These are phyloP conservation scores for Bolboschoenus planiculmis DNA, from an alignment of 176 grass and related monocot genomes.

Conservation along the genomic window DNA sequence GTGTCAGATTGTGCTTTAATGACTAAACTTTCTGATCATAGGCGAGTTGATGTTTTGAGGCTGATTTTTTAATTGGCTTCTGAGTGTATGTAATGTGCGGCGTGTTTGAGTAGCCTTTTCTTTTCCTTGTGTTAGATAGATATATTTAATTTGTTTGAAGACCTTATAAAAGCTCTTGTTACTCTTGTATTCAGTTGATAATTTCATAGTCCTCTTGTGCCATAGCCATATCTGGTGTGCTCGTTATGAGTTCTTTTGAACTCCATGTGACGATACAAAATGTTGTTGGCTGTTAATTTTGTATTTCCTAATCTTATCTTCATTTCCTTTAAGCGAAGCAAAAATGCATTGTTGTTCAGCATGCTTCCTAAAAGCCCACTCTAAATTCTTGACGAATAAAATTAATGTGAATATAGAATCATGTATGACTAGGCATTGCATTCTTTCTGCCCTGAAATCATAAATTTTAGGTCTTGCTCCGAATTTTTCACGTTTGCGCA, in stretches of 20 bases:
- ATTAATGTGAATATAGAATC: too few species aligned
- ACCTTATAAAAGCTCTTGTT: neutral
- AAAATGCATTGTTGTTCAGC: too few species aligned
- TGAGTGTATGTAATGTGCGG: neutral
- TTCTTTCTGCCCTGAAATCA: too few species aligned
- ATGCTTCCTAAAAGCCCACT: too few species aligned
- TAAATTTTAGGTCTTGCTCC: too few species aligned
- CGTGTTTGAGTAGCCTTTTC: neutral
- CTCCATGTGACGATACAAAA: neutral
- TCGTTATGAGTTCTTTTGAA: neutral
- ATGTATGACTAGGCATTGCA: too few species aligned
- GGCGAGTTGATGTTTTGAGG: neutral
- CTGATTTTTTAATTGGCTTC: neutral
- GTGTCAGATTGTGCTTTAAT: neutral
- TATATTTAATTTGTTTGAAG: neutral
- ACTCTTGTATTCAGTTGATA: neutral
- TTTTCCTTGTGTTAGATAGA: neutral
- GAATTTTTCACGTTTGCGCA: too few species aligned
- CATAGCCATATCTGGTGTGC: neutral
- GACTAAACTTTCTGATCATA: neutral
- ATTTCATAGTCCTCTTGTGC: neutral
- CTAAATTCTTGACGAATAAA: too few species aligned
- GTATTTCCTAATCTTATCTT: too few species aligned
- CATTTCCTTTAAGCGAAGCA: too few species aligned
- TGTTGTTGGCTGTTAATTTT: neutral